Evolutionary conservation across 2,329 filamentous ascomycete genomes (phyloP), one percentile per base, ranked within the genome.

Genomic region (Fusarium bactridioides): DNA sequence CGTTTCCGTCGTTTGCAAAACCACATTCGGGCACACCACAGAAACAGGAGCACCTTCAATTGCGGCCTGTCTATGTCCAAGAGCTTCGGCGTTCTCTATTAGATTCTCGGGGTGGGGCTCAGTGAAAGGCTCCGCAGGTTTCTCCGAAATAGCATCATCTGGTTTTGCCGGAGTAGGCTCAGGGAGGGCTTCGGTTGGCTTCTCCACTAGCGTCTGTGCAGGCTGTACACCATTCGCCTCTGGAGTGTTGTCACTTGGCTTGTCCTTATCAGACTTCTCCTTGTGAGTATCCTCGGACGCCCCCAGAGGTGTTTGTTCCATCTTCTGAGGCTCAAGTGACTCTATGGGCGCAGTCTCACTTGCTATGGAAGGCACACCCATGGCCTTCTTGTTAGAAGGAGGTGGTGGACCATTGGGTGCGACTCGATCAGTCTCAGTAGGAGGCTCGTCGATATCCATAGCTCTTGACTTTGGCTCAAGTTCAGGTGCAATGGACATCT

Each of bases 391-490:
- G 44, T 74, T 64, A n/a, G 65, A 47, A 6, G 44, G 47, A 5
- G 66, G 60, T 8, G 64, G n/a, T 27, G 55, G 48, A 16, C 33
- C 50, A 16, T 74, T 71, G 7, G 69, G 64, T 18, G 55, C 51
- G 27, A 18, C 54, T 15, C 62, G 40, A 13, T 65, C 65, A 21
- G 64, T 48, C 15, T 64, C 61, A 21, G 53, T 33, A 19, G 55
- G 57, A 29, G 72, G 69, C 25, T 74, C 69, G 50, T 84, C 83
- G 12, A 81, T 77, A 15, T 85, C 83, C 80, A 83, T 82, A 48
- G 84, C 81, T 62, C 84, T 83, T 3, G 80, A 76, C 67, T 84
- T 84, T 5, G 83, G 79, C 58, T 80, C 78, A 38, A 72, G 73
- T 27, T 76, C 74, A 6, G 69, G 43, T 27, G 27, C 18, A 21